A percentile compares a stretch with the other conserved stretches of the same genome.
Conservation (phyloP, 331 rosid species). For the Acacia concinna region DNA sequence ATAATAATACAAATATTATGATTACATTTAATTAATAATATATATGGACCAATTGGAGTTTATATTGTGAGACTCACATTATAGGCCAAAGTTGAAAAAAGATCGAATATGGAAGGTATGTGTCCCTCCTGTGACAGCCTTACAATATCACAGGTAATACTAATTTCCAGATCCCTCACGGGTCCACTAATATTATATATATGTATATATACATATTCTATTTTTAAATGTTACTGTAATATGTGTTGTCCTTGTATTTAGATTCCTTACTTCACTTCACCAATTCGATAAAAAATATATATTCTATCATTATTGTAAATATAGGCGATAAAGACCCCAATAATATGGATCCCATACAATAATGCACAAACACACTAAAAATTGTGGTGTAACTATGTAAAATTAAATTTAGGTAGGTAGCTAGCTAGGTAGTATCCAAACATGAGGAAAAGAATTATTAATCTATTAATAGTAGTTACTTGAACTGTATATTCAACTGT, state of each 20-base stretch:
- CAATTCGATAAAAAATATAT: neutral
- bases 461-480: neutral
- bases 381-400: neutral
- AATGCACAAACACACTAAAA: neutral
- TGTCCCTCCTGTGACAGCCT: neutral
- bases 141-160: neutral
- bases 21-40: neutral
- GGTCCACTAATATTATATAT: neutral
- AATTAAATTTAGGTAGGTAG: neutral
- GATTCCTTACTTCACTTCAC: neutral
- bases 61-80: neutral
- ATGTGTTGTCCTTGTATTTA: neutral
- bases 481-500: neutral
- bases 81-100: neutral
- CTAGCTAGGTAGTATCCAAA: neutral
- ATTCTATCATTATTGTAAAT: neutral
- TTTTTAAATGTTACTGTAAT: neutral
- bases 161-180: neutral
- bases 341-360: neutral
- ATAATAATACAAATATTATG: neutral
- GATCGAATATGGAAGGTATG: conserved; percentile 16
- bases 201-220: neutral
- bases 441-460: neutral
- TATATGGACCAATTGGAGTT: neutral
- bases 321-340: neutral